Base-by-base conservation (phyloP, 345 rosid species). In the Ceriops zippeliana region DNA sequence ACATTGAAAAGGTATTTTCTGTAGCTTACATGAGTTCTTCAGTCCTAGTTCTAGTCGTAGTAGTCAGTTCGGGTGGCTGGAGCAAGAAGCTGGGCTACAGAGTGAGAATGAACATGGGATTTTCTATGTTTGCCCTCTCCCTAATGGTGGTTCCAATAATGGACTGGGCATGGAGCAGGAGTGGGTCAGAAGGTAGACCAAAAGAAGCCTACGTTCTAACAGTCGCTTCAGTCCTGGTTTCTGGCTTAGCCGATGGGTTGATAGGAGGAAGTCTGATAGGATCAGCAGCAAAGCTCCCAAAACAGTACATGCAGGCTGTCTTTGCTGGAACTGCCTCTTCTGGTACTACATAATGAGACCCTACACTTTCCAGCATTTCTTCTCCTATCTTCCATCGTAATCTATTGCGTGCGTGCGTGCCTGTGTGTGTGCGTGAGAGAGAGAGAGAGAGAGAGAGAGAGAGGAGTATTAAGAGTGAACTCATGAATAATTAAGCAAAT, bases 241-340 rank as follows among this genome's bases (percentile, higher is more conserved):
- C 97, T 61, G 99, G 97, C 73, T 67, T 88, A 70, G 96, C 96
- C 21, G 99, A 91, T 80, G 99, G 97, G 7, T 66, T 95, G 83
- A 85, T 88, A 16, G 97, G 81, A 59, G 96, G 96, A 74, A 89
- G 96, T 80, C 75, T 95, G 78, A 81, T 91, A 51, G 97, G 97
- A 67, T 88, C 85, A 27, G 96, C 93, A 0, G 97, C 93, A 67
- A 89, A 86, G 76, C 90, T 95, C 65, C 99, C 96, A 10, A 91
- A 82, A 75, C 79, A 83, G 74, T 95, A 88, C 65, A 95, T 95
- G 97, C 99, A 95, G 74, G 99, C 96, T 24, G 86, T 91, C 63
- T 95, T 91, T 53, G 93, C 97, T 11, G 97, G 97, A 69, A 95
- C 96, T 67, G 97, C 96, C 68, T 91, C 96, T 79, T 88, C 99